Evolutionary conservation across 345 rosid genomes (phyloP).

Genomic region (Hibiscus trionum): DNA sequence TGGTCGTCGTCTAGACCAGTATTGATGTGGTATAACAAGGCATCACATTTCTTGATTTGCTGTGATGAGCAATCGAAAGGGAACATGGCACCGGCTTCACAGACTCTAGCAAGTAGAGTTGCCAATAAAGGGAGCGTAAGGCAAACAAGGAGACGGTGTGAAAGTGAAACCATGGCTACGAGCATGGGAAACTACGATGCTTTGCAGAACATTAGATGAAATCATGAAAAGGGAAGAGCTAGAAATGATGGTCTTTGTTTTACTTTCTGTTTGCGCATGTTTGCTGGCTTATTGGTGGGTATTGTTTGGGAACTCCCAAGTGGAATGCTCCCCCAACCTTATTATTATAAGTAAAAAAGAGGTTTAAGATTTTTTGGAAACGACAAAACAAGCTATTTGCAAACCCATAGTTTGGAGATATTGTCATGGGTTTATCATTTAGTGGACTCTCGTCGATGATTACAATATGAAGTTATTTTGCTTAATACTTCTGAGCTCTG

Average conservation of each 20-base stretch:
- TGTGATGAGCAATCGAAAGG: neutral
- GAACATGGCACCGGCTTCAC: neutral
- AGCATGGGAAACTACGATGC: neutral
- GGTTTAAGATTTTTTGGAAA: neutral
- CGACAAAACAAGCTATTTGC: neutral
- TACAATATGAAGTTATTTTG: neutral
- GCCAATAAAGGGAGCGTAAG: neutral
- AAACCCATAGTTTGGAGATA: neutral
- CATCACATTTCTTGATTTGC: neutral
- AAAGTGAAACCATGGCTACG: conserved; percentile 1
- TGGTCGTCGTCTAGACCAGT: conserved; percentile 12
- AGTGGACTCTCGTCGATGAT: neutral
- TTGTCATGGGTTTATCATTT: neutral
- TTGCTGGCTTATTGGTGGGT: neutral
- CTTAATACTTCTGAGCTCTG: neutral
- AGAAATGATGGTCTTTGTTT: neutral
- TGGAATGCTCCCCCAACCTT: neutral
- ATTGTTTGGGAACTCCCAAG: neutral
- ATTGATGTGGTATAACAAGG: conserved; percentile 34
- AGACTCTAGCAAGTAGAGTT: neutral
- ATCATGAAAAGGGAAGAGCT: neutral
- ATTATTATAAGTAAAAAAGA: neutral
- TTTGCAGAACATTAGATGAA: neutral
- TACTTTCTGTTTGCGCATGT: neutral
- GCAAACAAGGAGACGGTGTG: neutral